Evolutionary conservation across 345 rosid genomes (phyloP).

Genomic region (Clarkia xantiana): DNA sequence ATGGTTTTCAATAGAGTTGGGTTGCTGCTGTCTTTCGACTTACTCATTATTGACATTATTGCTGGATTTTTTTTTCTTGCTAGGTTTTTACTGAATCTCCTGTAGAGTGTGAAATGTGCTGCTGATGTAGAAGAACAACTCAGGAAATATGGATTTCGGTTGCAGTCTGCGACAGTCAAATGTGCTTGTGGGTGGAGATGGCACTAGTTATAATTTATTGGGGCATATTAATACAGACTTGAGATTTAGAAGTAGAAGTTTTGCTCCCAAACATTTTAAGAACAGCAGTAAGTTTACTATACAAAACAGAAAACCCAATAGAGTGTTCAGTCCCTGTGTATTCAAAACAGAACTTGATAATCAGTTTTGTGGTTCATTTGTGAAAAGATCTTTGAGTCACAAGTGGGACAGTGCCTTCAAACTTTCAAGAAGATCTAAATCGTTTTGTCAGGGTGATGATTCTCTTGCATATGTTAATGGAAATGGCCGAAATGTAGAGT

Average conservation of each 20-base stretch:
- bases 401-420: conserved; percentile 14
- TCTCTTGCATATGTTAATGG: conserved; percentile 45
- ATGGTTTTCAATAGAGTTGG: no score
- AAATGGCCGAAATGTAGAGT: conserved; percentile 36
- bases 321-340: conserved; percentile 10
- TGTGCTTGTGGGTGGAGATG: conserved; percentile 22
- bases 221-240: conserved; percentile 16
- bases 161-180: conserved; percentile 31
- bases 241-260: conserved; percentile 23
- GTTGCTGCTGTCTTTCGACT: no score
- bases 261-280: conserved; percentile 16
- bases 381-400: conserved; percentile 16
- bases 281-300: conserved; percentile 17
- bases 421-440: conserved; percentile 18
- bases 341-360: conserved; percentile 17
- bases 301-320: conserved; percentile 15
- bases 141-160: conserved; percentile 42
- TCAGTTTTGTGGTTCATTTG: conserved; percentile 13
- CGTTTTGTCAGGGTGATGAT: conserved; percentile 52
- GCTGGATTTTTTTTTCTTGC: no score
- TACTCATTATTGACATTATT: no score
- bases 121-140: not conserved
- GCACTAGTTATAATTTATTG: conserved; percentile 13
- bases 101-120: no score
- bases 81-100: no score